Base-by-base conservation (phyloP, 805 yeast genomes). In the Cyberlindnera euphorbiiphila region DNA sequence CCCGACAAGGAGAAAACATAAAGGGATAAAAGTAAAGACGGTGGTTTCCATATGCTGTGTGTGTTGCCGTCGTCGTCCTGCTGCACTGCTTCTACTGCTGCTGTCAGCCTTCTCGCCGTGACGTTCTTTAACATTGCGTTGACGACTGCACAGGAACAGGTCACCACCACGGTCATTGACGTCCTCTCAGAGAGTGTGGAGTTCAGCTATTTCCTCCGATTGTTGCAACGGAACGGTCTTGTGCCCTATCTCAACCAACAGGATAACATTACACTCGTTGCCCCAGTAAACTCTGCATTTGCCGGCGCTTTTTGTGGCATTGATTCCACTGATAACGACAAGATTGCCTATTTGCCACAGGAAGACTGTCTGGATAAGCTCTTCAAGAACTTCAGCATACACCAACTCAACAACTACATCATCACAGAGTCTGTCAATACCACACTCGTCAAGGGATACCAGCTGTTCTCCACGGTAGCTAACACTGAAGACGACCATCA, bases 211-310 rank as follows among this genome's bases (percentile, higher is more conserved):
- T 79, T 85, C 41, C 60, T 85, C 27, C 63, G 79, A 35, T 60
- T 73, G 15, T 44, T 86, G 2, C 95, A 85, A 53, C 59, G 71
- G 36, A 66, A 69, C 35, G 88, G 80, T 11, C 59, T 80, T 34
- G 65, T 86, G 1, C 87, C 87, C 3, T 57, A 61, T 27, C 56
- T 86, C 22, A 85, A 84, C 52, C 61, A 61, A 15, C 56, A 81
- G 42, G 61, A 64, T 17, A 81, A 84, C 54, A 74, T 81, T 40
- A 85, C 95, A 0, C 59, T 86, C n/a, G 55, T 83, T 27, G 95
- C 94, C 1, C 95, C 95, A 0, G 71, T 81, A 10, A 86, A 86
- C 54, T 78, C 81, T 47, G 95, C 95, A 1, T 85, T 83, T 57
- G 66, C 64, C 5, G 53, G 54, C 14, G 27, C 37, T 11, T 25